These are phyloP conservation scores for Trichoderma simmonsii DNA, from an alignment of 2,329 filamentous ascomycete genomes.

Conservation along the genomic window DNA sequence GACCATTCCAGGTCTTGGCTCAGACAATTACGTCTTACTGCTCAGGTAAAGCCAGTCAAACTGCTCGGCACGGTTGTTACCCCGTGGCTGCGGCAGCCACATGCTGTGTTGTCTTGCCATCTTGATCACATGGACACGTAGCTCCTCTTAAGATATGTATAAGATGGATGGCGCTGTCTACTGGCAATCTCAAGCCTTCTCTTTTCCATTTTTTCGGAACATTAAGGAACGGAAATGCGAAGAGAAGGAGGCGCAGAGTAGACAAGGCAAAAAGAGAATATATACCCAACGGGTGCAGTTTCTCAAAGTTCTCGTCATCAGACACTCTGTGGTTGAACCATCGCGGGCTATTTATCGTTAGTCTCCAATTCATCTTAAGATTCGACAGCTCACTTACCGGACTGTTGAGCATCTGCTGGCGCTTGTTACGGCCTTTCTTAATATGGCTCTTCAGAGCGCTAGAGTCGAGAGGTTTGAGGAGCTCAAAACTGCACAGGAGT, in stretches of 20 bases:
- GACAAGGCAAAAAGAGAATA: background rate
- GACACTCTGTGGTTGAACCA: constrained; percentile 56
- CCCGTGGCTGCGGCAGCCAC: constrained; percentile 28
- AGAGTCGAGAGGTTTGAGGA: constrained; percentile 93
- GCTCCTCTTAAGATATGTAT: background rate
- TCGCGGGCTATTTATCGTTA: constrained; percentile 45
- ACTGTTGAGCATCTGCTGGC: constrained; percentile 93
- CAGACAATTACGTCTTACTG: constrained; percentile 30
- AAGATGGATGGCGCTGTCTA: constrained; percentile 9
- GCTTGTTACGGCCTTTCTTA: constrained; percentile 94
- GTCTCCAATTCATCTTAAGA: background rate
- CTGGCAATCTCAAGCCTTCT: background rate
- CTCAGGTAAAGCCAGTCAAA: constrained; percentile 24
- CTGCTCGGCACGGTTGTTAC: constrained; percentile 31
- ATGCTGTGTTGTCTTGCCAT: constrained; percentile 17
- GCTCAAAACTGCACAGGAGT: constrained; percentile 92
- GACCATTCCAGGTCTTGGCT: constrained; percentile 30
- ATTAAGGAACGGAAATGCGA: background rate
- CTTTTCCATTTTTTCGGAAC: background rate
- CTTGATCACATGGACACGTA: constrained; percentile 12
- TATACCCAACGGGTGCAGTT: background rate
- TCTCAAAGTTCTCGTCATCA: constrained; percentile 27
- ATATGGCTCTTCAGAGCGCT: constrained; percentile 97
- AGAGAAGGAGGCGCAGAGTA: background rate
- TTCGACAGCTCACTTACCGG: constrained; percentile 62